Conservation (phyloP, 768 basidiomycete species). For the Obba rivulosa region DNA sequence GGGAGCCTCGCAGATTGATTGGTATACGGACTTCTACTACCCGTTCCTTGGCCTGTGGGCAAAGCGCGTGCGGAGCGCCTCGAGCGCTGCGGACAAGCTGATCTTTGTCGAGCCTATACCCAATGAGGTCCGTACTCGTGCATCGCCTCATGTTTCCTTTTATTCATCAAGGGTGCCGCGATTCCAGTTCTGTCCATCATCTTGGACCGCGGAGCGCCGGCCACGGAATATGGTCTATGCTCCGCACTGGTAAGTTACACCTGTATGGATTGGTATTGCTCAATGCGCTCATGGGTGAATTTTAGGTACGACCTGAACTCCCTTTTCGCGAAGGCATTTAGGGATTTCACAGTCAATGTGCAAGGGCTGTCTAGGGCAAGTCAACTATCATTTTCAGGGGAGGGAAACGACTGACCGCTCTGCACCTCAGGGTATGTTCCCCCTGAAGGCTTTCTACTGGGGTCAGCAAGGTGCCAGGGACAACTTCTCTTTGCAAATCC, state of each 20-base stretch:
- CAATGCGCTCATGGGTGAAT: conserved; percentile 20
- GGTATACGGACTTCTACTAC: conserved; percentile 83
- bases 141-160: background rate
- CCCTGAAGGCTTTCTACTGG: conserved; percentile 78
- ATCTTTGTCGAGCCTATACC: conserved; percentile 85
- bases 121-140: conserved; percentile 63
- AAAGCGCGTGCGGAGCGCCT: conserved; percentile 44
- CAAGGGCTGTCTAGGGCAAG: conserved; percentile 84
- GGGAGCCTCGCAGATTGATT: conserved; percentile 53
- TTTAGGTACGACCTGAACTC: conserved; percentile 88
- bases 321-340: conserved; percentile 79
- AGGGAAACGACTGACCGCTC: background rate
- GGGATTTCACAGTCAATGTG: conserved; percentile 86
- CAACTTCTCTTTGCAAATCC: conserved; percentile 80
- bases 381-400: background rate
- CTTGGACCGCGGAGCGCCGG: conserved; percentile 65
- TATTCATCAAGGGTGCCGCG: background rate
- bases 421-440: conserved; percentile 72
- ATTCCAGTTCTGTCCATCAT: conserved; percentile 67
- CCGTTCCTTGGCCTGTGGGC: conserved; percentile 72
- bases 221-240: conserved; percentile 63
- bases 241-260: conserved; percentile 58
- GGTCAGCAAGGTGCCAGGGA: conserved; percentile 75
- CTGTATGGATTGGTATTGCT: background rate
- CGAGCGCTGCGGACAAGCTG: conserved; percentile 45